These are phyloP conservation scores for Vaccinium macrocarpon DNA, from an alignment of 148 eudicot genomes.

Conservation along the genomic window DNA sequence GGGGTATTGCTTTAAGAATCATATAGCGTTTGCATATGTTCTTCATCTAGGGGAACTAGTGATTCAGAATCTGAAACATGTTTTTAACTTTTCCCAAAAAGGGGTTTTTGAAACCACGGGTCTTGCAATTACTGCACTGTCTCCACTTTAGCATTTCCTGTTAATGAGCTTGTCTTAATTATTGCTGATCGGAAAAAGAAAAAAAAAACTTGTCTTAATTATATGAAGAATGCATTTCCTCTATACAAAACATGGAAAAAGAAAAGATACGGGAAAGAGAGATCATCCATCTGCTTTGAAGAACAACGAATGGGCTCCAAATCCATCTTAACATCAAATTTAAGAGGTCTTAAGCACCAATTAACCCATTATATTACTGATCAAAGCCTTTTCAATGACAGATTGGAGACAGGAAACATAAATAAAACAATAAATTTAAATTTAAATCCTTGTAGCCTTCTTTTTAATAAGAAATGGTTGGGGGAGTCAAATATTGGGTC, in stretches of 20 bases:
- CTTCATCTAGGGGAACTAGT: neutral
- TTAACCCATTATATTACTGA: neutral
- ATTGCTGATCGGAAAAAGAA: no score
- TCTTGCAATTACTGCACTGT: slow-evolving; percentile 59
- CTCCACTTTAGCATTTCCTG: slow-evolving; percentile 71
- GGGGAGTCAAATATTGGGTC: neutral
- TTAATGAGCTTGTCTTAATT: slow-evolving; percentile 13
- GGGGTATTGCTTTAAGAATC: neutral
- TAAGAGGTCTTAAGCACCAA: neutral
- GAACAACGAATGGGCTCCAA: neutral
- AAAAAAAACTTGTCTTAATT: neutral
- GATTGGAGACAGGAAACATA: neutral
- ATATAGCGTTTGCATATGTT: neutral
- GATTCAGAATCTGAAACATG: neutral
- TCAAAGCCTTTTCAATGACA: neutral
- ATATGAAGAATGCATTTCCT: neutral
- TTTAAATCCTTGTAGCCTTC: neutral
- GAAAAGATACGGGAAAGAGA: neutral
- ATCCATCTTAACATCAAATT: neutral
- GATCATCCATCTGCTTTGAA: neutral
- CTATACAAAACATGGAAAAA: neutral
- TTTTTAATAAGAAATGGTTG: neutral
- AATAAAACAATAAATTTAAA: neutral
- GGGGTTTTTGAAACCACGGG: neutral
- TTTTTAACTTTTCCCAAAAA: neutral